Percentiles rank a stretch among this genome's conserved stretches.
phyloP scores from a whole-genome alignment of 352 stramenopile genomes.

The Bremia lactucae region DNA sequence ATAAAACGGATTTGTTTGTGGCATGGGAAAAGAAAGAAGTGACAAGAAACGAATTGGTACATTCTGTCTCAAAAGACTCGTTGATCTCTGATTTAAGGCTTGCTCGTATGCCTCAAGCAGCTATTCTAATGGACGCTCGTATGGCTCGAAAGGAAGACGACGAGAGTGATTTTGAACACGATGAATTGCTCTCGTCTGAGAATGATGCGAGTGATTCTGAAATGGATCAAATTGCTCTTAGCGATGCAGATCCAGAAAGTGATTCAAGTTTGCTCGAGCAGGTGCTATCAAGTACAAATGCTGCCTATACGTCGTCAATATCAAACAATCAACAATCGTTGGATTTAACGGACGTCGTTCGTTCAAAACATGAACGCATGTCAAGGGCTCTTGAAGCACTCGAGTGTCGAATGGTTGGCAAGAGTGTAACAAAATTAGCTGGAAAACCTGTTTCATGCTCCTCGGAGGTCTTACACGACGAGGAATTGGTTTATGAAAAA shows the following conservation, averaged over 20 bases:
- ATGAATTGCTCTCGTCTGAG: conserved; percentile 69
- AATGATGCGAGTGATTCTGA: conserved; percentile 65
- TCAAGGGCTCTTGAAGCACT: conserved; percentile 48
- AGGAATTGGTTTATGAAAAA: no score
- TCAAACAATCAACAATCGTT: no score
- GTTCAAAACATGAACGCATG: conserved; percentile 36
- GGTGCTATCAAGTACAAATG: no score
- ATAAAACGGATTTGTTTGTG: not conserved
- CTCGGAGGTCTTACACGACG: no score
- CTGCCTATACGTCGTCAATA: no score
- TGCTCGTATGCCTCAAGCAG: conserved; percentile 6
- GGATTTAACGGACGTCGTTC: conserved; percentile 60
- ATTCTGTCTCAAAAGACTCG: conserved; percentile 3
- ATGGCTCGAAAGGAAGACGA: conserved; percentile 29
- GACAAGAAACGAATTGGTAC: conserved; percentile 14
- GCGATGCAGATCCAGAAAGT: no score
- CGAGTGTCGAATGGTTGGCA: conserved; percentile 57
- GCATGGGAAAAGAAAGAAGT: conserved; percentile 5
- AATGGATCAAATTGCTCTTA: conserved; percentile 66
- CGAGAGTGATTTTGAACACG: conserved; percentile 78
- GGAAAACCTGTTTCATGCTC: conserved; percentile 1
- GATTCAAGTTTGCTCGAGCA: no score
- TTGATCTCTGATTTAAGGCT: not conserved
- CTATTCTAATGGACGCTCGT: conserved; percentile 3
- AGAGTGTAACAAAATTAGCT: conserved; percentile 10